Evolutionary conservation across 768 basidiomycete species (phyloP).

Genomic region (Strobilomyces confusus): DNA sequence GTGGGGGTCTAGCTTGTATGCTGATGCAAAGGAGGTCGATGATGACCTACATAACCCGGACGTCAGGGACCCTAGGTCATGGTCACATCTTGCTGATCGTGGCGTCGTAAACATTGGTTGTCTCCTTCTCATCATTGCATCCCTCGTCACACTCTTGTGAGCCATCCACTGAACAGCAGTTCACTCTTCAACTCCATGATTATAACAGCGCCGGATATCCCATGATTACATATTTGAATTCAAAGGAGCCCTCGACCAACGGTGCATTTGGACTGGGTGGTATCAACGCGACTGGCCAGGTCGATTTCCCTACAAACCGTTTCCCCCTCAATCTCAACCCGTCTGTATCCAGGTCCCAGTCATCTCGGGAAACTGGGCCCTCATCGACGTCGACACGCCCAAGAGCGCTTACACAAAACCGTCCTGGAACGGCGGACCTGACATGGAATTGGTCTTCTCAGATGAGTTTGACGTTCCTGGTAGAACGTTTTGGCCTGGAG

Average conservation of each 20-base stretch:
- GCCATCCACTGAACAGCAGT: constrained; percentile 16
- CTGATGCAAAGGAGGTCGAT: constrained; percentile 57
- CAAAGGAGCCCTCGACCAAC: constrained; percentile 26
- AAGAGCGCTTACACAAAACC: constrained; percentile 47
- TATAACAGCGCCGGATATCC: constrained; percentile 41
- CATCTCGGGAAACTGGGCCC: constrained; percentile 51
- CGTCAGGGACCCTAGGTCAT: constrained; percentile 26
- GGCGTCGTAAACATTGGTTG: constrained; percentile 74
- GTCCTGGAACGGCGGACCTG: constrained; percentile 58
- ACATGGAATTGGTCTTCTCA: constrained; percentile 60
- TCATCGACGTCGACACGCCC: constrained; percentile 61
- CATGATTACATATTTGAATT: constrained; percentile 37
- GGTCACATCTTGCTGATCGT: constrained; percentile 49
- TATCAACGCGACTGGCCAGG: constrained; percentile 72
- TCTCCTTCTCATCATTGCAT: constrained; percentile 48
- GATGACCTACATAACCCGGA: constrained; percentile 73
- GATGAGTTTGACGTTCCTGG: constrained; percentile 81
- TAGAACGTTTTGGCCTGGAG: constrained; percentile 74
- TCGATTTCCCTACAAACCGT: constrained; percentile 19
- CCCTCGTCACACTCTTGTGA: constrained; percentile 57
- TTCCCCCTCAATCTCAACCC: not conserved
- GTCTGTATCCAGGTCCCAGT: constrained; percentile 44
- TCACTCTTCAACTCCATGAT: not conserved
- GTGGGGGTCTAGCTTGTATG: constrained; percentile 61
- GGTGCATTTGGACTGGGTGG: constrained; percentile 63